Conservation (phyloP, 176 grass and related monocot species). For the Saccharum officinarum region DNA sequence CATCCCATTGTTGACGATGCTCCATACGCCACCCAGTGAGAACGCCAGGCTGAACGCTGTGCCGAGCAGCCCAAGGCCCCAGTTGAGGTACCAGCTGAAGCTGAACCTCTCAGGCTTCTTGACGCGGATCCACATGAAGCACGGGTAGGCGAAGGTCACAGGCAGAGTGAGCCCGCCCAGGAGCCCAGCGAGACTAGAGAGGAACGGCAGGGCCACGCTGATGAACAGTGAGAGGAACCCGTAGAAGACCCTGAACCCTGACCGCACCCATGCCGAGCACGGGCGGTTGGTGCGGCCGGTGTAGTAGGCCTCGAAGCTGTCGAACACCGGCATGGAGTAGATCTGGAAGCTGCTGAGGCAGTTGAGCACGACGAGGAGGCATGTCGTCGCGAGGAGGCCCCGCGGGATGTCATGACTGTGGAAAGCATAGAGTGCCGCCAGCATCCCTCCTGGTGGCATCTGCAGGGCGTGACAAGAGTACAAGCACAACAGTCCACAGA, state of each 20-base stretch:
- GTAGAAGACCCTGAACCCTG: constrained; percentile 85
- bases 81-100: constrained; percentile 93
- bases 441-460: constrained; percentile 89
- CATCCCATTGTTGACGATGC: constrained; percentile 83
- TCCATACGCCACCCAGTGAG: constrained; percentile 83
- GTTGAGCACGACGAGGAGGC: constrained; percentile 90
- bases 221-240: constrained; percentile 94
- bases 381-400: constrained; percentile 68
- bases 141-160: constrained; percentile 91
- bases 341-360: constrained; percentile 99
- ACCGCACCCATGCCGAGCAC: constrained; percentile 82
- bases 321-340: constrained; percentile 97
- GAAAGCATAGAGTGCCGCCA: constrained; percentile 76
- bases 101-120: constrained; percentile 88
- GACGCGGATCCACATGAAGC: constrained; percentile 96
- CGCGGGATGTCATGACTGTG: constrained; percentile 79
- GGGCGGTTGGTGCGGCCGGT: constrained; percentile 89
- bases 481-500: not conserved
- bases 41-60: constrained; percentile 80
- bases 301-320: constrained; percentile 91
- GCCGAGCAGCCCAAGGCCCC: constrained; percentile 72
- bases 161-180: constrained; percentile 82
- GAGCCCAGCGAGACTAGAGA: constrained; percentile 85
- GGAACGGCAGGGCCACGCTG: constrained; percentile 79
- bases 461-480: constrained; percentile 42